Base-by-base conservation (phyloP, 1,139 yeast species). In the Wickerhamomyces sp. region DNA sequence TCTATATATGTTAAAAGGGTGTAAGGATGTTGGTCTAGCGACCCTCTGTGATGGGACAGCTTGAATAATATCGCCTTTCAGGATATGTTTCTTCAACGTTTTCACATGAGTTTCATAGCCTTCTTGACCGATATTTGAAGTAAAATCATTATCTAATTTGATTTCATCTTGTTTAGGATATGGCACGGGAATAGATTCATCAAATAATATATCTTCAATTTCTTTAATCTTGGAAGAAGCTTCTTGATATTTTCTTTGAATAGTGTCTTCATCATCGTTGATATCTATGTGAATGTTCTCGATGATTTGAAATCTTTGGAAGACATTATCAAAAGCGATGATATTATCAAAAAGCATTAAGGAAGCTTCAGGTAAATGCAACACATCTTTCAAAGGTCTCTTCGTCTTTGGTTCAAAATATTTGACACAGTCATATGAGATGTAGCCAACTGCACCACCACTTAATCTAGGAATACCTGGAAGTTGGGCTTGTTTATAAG, bases 31-130 rank as follows among this genome's bases (percentile, higher is more conserved):
- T 28, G 96, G 96, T 61, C 97, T 81, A 6, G 95, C 89, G 24
- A 92, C 89, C 58, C 98, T 75, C 68, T 92, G 98, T 1, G 97
- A 89, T 8, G 98, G 98, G 15, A 92, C 98, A 1, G 96, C 97
- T 64, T 92, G 98, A 64, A 92, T 86, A 42, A 92, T 87, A 58
- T 92, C 97, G 40, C 98, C 98, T 53, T 78, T 77, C 53, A 81
- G 66, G 53, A 92, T 92, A 56, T 92, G 97, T 35, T 78, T 64
- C 58, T 88, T 89, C 55, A 92, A 73, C 12, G 66, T 72, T 21
- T 71, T 63, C 31, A 92, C 98, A 61, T 87, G 95, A 34, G 55
- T 56, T 63, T 92, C 96, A 59, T 92, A 92, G 33, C 98, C 98
- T 42, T 79, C 84, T 65, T 88, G 87, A 30, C 97, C 98, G 51